Evolutionary conservation across 139 green algal genomes (phyloP).

Genomic region (Pleodorina starrii): DNA sequence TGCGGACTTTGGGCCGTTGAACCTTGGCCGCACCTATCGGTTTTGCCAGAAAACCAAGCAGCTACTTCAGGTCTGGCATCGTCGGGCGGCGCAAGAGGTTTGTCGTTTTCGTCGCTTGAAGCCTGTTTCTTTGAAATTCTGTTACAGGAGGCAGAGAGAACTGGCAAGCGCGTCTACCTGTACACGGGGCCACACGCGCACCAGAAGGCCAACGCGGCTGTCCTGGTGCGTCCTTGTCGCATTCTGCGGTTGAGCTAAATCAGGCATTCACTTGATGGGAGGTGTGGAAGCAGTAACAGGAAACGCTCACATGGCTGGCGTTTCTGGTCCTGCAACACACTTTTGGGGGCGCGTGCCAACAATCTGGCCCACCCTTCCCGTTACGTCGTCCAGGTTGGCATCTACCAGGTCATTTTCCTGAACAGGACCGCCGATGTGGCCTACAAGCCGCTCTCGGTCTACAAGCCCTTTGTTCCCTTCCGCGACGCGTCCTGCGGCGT

Average conservation of each 20-base stretch:
- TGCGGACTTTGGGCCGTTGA: slow-evolving; percentile 93
- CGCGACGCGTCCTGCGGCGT: slow-evolving; percentile 88
- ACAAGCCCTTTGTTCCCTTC: slow-evolving; percentile 87
- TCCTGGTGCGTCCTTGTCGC: slow-evolving; percentile 71
- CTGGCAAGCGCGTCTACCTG: slow-evolving; percentile 77
- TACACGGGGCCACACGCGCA: slow-evolving; percentile 76
- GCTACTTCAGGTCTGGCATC: slow-evolving; percentile 73
- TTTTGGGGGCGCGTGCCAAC: background rate
- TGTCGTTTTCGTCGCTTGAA: background rate
- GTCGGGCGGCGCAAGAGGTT: background rate
- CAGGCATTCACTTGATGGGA: too few species aligned
- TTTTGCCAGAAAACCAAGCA: slow-evolving; percentile 81
- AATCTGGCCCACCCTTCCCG: background rate
- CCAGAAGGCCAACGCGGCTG: slow-evolving; percentile 86
- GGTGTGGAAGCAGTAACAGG: too few species aligned
- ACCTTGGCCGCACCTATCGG: slow-evolving; percentile 86
- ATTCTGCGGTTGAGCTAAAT: background rate
- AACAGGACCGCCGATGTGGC: slow-evolving; percentile 77
- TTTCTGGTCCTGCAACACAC: background rate
- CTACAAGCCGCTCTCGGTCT: slow-evolving; percentile 71
- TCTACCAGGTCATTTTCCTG: slow-evolving; percentile 85
- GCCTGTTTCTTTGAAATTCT: background rate
- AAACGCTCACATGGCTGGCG: too few species aligned
- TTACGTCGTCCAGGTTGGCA: slow-evolving; percentile 79
- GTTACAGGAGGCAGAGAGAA: slow-evolving; percentile 69